Evolutionary conservation across 2,329 filamentous ascomycete genomes (phyloP).

Genomic region (Ceratocystis lukuohia): DNA sequence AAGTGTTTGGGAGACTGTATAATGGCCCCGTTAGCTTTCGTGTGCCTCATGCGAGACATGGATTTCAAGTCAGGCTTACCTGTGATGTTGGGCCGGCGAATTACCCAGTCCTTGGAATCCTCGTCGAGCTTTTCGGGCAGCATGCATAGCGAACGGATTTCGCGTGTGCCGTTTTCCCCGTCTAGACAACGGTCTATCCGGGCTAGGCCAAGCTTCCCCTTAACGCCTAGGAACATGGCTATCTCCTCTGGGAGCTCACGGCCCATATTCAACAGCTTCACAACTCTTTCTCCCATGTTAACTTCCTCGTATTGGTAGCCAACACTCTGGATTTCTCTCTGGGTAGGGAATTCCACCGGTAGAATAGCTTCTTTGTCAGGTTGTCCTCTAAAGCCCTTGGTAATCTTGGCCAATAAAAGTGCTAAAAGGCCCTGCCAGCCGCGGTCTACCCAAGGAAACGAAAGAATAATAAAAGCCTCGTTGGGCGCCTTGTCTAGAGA

Average conservation of each 20-base stretch:
- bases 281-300: constrained; percentile 49
- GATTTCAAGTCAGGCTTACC: constrained; percentile 4
- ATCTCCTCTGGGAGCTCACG: constrained; percentile 49
- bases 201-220: constrained; percentile 54
- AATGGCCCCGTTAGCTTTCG: not conserved
- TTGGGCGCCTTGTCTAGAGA: constrained; percentile 31
- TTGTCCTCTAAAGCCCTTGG: constrained; percentile 34
- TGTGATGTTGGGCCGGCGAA: constrained; percentile 18
- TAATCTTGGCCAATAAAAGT: constrained; percentile 38
- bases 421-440: constrained; percentile 33
- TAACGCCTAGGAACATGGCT: constrained; percentile 51
- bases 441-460: constrained; percentile 48
- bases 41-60: not conserved
- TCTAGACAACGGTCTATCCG: constrained; percentile 38
- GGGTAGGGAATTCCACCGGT: constrained; percentile 48
- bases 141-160: constrained; percentile 16
- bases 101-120: constrained; percentile 18
- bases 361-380: constrained; percentile 53
- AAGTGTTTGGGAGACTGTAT: constrained; percentile 8
- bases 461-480: constrained; percentile 47
- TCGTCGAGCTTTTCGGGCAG: constrained; percentile 15
- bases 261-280: constrained; percentile 43
- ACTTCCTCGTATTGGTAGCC: constrained; percentile 49
- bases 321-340: constrained; percentile 41
- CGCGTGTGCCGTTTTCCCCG: constrained; percentile 12